Evolutionary conservation across 805 yeast species (phyloP), one percentile per base, ranked within the genome.

Genomic region (Barnettozyma wickerhamii): DNA sequence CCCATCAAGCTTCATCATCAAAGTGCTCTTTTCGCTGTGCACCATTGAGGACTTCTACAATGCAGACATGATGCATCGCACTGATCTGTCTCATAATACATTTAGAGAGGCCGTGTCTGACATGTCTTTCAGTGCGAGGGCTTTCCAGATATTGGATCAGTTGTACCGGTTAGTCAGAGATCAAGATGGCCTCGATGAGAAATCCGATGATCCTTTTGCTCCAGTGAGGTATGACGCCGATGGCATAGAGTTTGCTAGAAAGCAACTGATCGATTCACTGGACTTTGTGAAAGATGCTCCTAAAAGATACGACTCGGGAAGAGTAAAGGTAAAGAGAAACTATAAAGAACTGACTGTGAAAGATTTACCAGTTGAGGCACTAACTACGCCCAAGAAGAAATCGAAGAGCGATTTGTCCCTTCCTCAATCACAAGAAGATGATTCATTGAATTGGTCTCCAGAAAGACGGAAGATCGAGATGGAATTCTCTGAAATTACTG

Each of bases 21-120:
- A 60, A 20, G 56, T 63, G 1, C 37, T 71, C 9, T 53, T 71
- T 33, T 65, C 74, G 1, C 42, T 69, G 19, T 60, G 61, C 0
- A 63, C 72, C 0, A 44, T 65, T 1, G 59, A 68, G 0, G 51
- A 52, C 1, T 52, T 51, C 32, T 48, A 50, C 28, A 51, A 49
- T 29, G 53, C 50, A 14, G 43, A 55, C 5, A 17, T 53, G 4
- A 44, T 60, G 14, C 31, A 42, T 9, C 26, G 26, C 24, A 51
- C 50, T 15, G 43, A 55, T 6, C 17, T 53, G 4, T 43, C 59
- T 14, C 31, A 42, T 9, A 56, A 48, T 26, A 65, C 63, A 7
- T 35, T 51, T 47, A 59, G 21, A 47, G 55, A 30, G 47, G 47
- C 39, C 27, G 43, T 21, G 14, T 53, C 63, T 0, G 56, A 60